Base-by-base conservation (phyloP, 768 basidiomycete species). In the Boletus subcaerulescens region DNA sequence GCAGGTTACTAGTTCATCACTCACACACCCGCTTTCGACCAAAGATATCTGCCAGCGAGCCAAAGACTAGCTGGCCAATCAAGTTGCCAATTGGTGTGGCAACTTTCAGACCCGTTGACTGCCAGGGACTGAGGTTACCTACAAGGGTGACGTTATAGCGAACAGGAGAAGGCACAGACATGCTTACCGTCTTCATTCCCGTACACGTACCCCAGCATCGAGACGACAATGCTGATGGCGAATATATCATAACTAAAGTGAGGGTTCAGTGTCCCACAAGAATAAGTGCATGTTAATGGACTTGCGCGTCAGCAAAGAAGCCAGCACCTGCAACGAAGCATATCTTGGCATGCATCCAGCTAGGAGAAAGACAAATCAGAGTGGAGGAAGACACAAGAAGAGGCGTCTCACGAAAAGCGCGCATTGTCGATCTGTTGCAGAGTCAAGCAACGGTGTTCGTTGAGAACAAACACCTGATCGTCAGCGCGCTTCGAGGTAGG, bases 401-500 rank as follows among this genome's bases (percentile, higher is more conserved):
- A 22, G 43, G 50, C 42, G 72, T 60, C 86, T 49, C 70, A 91
- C 88, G 86, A 85, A 72, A 95, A 94, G 45, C 73, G 74, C 51
- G 94, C 93, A 57, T 89, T 84, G 72, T 96, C 93, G 56, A 96
- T 80, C 67, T 92, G 88, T 29, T 84, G 80, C 53, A 97, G 77
- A 50, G 92, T 91, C 45, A 81, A 82, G 33, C 87, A 80, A 56
- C 93, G 84, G 45, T 81, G 81, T 65, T 88, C 83, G 62, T 88
- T 85, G 33, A 90, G 78, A 26, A 61, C 66, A 10, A 36, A 35
- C 9, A 68, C 14, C 18, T 53, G 29, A 8, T 29, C 41, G n/a
- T 45, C 26, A 18, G 32, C 26, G 18, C 32, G 26, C 8, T 47
- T 29, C 13, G 9, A 53, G 24, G 9, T 54, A 29, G 51, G 47